Conservation (phyloP, 2,329 filamentous ascomycete species). For the Zalaria obscura region DNA sequence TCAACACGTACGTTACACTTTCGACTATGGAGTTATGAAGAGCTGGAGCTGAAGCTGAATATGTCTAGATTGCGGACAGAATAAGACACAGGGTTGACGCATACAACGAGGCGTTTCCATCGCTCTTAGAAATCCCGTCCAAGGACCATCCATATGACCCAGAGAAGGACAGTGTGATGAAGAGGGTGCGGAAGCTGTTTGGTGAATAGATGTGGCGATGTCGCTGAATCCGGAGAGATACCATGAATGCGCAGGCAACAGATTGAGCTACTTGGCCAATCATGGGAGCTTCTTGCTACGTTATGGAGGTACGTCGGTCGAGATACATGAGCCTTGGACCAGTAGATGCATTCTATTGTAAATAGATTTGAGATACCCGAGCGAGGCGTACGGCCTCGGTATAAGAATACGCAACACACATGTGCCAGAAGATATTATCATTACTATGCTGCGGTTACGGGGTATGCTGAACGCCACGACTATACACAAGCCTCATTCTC, state of each 20-base stretch:
- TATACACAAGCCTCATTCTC: background rate
- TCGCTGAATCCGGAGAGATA: background rate
- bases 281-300: no score
- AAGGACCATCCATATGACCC: constrained; percentile 99
- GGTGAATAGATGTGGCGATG: constrained; percentile 39
- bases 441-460: background rate
- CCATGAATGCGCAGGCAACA: no score
- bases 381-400: background rate
- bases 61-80: constrained; percentile 66
- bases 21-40: background rate
- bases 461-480: background rate
- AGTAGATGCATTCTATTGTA: background rate
- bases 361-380: background rate
- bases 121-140: constrained; percentile 89
- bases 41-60: constrained; percentile 2
- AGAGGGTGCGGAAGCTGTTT: constrained; percentile 64
- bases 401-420: background rate
- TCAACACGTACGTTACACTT: constrained; percentile 60
- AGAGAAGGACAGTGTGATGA: constrained; percentile 94
- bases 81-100: constrained; percentile 85
- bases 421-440: background rate
- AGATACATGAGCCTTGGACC: no score
- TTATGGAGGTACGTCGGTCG: no score
- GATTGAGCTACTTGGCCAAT: no score
- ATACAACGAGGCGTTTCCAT: constrained; percentile 91